Evolutionary conservation across 2,329 filamentous ascomycete genomes (phyloP), one percentile per base, ranked within the genome.

Genomic region (Metarhizium sp.): DNA sequence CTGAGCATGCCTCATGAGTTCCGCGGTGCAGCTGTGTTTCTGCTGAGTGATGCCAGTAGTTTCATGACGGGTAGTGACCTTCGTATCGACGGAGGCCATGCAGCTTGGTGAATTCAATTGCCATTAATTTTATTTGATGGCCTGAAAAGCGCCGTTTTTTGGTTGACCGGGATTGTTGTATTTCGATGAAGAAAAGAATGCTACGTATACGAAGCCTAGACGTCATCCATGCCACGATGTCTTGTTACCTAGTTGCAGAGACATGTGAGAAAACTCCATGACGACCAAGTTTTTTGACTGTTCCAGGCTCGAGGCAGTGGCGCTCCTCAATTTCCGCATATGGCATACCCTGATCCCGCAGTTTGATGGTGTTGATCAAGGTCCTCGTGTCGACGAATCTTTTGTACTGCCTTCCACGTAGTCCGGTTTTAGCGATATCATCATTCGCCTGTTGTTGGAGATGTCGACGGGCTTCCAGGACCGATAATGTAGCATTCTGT

Each of bases 401-500:
- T 52, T 73, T 66, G 30, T 62, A 75, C 30, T 63, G 56, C 10
- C 63, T 59, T n/a, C 59, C 62, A 6, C 62, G 61, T 34, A 61
- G 64, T n/a, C 71, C 72, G 42, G 72, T 65, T 14, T 66, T 66
- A 58, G 75, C 71, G 34, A 74, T 69, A 61, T 81, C 78, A 32
- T 66, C 63, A 2, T 75, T 69, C 1, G 76, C 77, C 52, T 66
- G 62, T 14, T 69, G 66, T 58, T 81, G 70, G 8, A 81, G 61
- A 13, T 61, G 62, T 20, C 70, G 70, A n/a, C 79, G 69, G 2
- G 77, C 75, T 45, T 77, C 75, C 0, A 82, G 71, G 29, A 75
- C 78, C 18, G 68, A 68, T 10, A 82, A 71, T 1, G 78, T 81
- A 11, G 68, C 60, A 55, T 80, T 80, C 51, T 63, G 63, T 20